phyloP scores from a whole-genome alignment of 2,329 filamentous ascomycete genomes.

The Leptosphaerulina australis region DNA sequence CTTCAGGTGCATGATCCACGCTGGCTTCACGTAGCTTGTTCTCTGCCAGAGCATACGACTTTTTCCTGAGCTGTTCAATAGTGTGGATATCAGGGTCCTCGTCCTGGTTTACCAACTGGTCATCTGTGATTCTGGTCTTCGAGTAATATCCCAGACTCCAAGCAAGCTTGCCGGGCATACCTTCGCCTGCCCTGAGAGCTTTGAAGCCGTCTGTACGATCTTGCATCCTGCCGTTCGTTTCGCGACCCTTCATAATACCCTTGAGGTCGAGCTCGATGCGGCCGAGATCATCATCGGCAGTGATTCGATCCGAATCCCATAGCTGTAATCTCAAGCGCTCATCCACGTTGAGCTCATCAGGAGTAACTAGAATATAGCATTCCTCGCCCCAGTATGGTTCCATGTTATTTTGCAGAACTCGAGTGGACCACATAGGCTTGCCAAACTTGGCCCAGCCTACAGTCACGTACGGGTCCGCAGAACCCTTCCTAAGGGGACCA shows the following conservation, averaged over 20 bases:
- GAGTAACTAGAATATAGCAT: slow-evolving; percentile 70
- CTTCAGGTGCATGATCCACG: slow-evolving; percentile 64
- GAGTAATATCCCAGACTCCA: slow-evolving; percentile 76
- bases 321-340: slow-evolving; percentile 72
- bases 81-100: slow-evolving; percentile 63
- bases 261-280: slow-evolving; percentile 73
- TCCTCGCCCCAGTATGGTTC: slow-evolving; percentile 74
- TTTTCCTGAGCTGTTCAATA: slow-evolving; percentile 64
- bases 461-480: slow-evolving; percentile 73
- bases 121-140: slow-evolving; percentile 67
- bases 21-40: slow-evolving; percentile 70
- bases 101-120: slow-evolving; percentile 67
- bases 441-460: slow-evolving; percentile 81
- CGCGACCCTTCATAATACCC: slow-evolving; percentile 64
- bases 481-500: slow-evolving; percentile 63
- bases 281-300: slow-evolving; percentile 75
- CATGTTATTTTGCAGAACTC: slow-evolving; percentile 69
- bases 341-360: slow-evolving; percentile 73
- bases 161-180: slow-evolving; percentile 70
- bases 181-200: slow-evolving; percentile 68
- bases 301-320: slow-evolving; percentile 76
- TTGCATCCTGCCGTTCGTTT: slow-evolving; percentile 66
- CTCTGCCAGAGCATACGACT: slow-evolving; percentile 61
- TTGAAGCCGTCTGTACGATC: slow-evolving; percentile 69
- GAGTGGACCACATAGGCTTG: slow-evolving; percentile 69